phyloP scores from a whole-genome alignment of 129 eudicot genomes.

The Pittosporum tobira region DNA sequence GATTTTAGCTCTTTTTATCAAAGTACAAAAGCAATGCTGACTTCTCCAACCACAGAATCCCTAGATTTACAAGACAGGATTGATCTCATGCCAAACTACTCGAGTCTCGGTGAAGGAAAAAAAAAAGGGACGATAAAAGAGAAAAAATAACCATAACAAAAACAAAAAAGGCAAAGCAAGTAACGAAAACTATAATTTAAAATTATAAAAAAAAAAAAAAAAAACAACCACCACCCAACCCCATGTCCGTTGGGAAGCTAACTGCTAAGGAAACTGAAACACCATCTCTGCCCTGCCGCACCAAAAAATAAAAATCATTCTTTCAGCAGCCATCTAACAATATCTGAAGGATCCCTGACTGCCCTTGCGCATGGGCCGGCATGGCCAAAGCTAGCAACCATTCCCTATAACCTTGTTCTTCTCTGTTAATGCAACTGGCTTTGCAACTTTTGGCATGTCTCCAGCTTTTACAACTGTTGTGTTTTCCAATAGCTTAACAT shows the following conservation, averaged over 20 bases:
- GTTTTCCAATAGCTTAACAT: conserved; percentile 8
- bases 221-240: background rate
- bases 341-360: background rate
- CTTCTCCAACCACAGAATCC: too few relatives aligned
- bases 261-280: background rate
- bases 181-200: background rate
- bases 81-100: background rate
- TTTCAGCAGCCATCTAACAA: background rate
- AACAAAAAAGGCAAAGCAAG: background rate
- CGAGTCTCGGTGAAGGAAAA: background rate
- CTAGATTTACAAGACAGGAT: background rate
- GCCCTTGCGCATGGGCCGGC: background rate
- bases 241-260: background rate
- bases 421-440: conserved; percentile 12
- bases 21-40: too few relatives aligned
- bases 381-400: conserved; percentile 14
- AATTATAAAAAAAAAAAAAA: background rate
- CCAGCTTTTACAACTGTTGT: conserved; percentile 2
- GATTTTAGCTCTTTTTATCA: too few relatives aligned
- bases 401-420: conserved; percentile 14
- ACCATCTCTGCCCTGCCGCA: background rate
- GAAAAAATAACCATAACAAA: background rate
- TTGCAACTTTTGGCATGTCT: conserved; percentile 5
- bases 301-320: background rate
- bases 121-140: background rate